These are phyloP conservation scores for Acacia concinna DNA, from an alignment of 331 rosid genomes.

Conservation along the genomic window DNA sequence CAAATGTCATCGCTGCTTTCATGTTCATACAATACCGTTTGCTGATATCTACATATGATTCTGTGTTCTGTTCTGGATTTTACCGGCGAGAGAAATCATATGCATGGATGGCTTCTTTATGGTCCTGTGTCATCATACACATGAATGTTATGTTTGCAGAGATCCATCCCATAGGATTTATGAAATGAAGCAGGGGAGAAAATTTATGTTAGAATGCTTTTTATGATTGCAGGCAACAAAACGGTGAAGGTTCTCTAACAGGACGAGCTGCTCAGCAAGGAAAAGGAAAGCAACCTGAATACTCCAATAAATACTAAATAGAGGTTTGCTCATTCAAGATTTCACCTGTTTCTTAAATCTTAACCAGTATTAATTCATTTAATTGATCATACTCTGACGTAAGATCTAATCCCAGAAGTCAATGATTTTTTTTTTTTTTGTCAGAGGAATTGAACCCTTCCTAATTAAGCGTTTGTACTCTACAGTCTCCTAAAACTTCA, in stretches of 20 bases:
- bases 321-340: conserved; percentile 38
- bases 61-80: background rate
- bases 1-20: conserved; percentile 16
- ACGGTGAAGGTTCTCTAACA: conserved; percentile 70
- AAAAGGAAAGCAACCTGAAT: conserved; percentile 68
- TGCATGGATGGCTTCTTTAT: conserved; percentile 19
- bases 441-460: background rate
- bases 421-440: background rate
- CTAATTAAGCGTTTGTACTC: background rate
- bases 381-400: background rate
- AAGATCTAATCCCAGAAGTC: background rate
- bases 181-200: background rate
- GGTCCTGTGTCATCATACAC: background rate
- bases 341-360: conserved; percentile 4
- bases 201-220: background rate
- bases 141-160: background rate
- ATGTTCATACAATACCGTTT: background rate
- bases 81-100: background rate
- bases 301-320: conserved; percentile 56
- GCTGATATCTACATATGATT: background rate
- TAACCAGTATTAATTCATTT: background rate
- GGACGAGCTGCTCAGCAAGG: conserved; percentile 86
- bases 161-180: background rate
- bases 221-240: conserved; percentile 64
- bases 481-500: background rate